A percentile compares a stretch with the other conserved stretches of the same genome.
phyloP scores from a whole-genome alignment of 139 green algal genomes.

The Ulvella scutata region DNA sequence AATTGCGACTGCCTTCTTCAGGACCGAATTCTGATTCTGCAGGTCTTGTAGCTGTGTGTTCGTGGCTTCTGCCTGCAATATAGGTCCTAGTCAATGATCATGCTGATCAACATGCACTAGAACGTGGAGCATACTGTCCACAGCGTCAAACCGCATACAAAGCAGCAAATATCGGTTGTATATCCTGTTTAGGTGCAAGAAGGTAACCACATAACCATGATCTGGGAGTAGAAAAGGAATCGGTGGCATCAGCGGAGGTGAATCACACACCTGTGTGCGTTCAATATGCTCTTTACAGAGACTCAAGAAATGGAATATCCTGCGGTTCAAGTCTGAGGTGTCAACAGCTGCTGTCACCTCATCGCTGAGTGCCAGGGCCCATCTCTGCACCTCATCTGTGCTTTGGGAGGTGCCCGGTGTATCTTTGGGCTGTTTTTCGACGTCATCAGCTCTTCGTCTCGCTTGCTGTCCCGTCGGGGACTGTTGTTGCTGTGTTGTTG shows the following conservation, averaged over 20 bases:
- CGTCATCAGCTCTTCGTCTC: too few relatives aligned
- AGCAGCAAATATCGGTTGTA: too few relatives aligned
- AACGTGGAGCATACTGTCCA: too few relatives aligned
- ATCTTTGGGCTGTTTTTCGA: too few relatives aligned
- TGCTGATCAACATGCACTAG: too few relatives aligned
- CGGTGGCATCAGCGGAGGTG: too few relatives aligned
- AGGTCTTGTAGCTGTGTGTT: not conserved
- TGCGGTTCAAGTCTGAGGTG: not conserved
- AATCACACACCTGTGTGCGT: not conserved
- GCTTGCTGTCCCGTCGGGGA: not conserved
- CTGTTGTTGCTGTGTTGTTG: not conserved
- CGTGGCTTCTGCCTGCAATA: not conserved
- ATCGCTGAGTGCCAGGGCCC: not conserved
- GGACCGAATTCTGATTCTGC: not conserved
- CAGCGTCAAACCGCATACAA: too few relatives aligned
- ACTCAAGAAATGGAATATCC: not conserved
- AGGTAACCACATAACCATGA: too few relatives aligned
- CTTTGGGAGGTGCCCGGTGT: too few relatives aligned
- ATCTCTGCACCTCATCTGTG: not conserved
- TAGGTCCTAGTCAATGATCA: too few relatives aligned
- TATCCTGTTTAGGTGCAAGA: too few relatives aligned
- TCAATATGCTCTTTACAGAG: constrained; percentile 1
- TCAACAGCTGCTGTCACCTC: not conserved
- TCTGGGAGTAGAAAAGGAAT: too few relatives aligned
- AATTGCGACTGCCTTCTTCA: not conserved